phyloP scores from a whole-genome alignment of 1,139 yeast genomes.

The Meyerozyma athensensis region DNA sequence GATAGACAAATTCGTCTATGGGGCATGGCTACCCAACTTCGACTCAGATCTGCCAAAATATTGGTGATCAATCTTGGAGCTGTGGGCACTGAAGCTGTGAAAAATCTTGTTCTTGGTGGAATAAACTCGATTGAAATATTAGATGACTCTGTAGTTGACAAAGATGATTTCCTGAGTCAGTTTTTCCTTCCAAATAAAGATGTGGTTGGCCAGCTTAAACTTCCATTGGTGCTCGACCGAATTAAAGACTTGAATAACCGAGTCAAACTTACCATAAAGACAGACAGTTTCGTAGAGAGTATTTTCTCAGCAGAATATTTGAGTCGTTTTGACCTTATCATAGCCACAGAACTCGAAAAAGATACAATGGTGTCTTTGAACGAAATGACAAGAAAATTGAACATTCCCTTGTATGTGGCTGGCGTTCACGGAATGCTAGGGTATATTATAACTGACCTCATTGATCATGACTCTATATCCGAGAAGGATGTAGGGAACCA shows the following conservation, averaged over 20 bases:
- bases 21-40: slow-evolving; percentile 91
- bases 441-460: slow-evolving; percentile 72
- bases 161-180: slow-evolving; percentile 69
- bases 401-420: slow-evolving; percentile 64
- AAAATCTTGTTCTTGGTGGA: slow-evolving; percentile 87
- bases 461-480: slow-evolving; percentile 49
- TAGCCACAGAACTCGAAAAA: slow-evolving; percentile 64
- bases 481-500: slow-evolving; percentile 47
- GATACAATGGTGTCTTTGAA: slow-evolving; percentile 44
- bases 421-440: slow-evolving; percentile 82
- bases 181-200: slow-evolving; percentile 66
- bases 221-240: slow-evolving; percentile 49
- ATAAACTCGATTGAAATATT: slow-evolving; percentile 70
- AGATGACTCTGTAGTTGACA: slow-evolving; percentile 53
- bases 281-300: slow-evolving; percentile 21
- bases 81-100: slow-evolving; percentile 73
- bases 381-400: slow-evolving; percentile 45
- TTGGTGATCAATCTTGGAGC: slow-evolving; percentile 67
- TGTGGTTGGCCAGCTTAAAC: slow-evolving; percentile 46
- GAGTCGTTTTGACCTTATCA: slow-evolving; percentile 61
- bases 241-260: slow-evolving; percentile 75
- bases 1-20: slow-evolving; percentile 94
- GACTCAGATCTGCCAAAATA: slow-evolving; percentile 70
- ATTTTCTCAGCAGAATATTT: slow-evolving; percentile 36
- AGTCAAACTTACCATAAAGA: slow-evolving; percentile 50